Conservation (phyloP, 805 yeast genomes). For the Myxozyma mucilagina region DNA sequence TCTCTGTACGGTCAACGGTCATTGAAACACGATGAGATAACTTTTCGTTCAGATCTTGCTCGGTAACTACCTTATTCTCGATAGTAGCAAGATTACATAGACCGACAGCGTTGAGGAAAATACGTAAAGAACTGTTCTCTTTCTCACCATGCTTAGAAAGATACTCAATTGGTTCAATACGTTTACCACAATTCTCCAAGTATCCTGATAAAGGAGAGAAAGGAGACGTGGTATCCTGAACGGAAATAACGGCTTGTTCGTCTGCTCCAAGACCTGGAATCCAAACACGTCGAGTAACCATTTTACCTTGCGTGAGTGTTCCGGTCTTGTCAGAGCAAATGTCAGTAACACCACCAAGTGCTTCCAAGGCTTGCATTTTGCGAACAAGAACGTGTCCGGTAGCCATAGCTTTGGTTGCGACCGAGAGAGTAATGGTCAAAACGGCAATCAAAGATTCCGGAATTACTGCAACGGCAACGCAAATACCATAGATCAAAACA, state of each 20-base stretch:
- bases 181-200: conserved; percentile 7
- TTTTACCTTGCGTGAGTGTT: conserved; percentile 75
- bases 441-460: conserved; percentile 81
- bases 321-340: conserved; percentile 85
- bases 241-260: conserved; percentile 30
- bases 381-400: conserved; percentile 69
- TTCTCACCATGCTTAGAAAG: background rate
- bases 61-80: conserved; percentile 40
- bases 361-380: conserved; percentile 74
- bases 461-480: conserved; percentile 80
- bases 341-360: conserved; percentile 74
- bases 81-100: conserved; percentile 79
- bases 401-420: conserved; percentile 73
- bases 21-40: conserved; percentile 4
- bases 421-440: conserved; percentile 79
- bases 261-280: conserved; percentile 45
- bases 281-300: conserved; percentile 74
- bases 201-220: conserved; percentile 29
- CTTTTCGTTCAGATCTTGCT: conserved; percentile 42
- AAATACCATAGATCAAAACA: conserved; percentile 88
- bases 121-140: conserved; percentile 13
- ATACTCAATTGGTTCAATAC: conserved; percentile 1
- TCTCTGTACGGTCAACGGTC: background rate
- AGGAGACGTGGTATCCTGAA: conserved; percentile 20
- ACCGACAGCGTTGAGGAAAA: conserved; percentile 67